These are phyloP conservation scores for Mrakia blollopis DNA, from an alignment of 768 basidiomycete species.

Conservation along the genomic window DNA sequence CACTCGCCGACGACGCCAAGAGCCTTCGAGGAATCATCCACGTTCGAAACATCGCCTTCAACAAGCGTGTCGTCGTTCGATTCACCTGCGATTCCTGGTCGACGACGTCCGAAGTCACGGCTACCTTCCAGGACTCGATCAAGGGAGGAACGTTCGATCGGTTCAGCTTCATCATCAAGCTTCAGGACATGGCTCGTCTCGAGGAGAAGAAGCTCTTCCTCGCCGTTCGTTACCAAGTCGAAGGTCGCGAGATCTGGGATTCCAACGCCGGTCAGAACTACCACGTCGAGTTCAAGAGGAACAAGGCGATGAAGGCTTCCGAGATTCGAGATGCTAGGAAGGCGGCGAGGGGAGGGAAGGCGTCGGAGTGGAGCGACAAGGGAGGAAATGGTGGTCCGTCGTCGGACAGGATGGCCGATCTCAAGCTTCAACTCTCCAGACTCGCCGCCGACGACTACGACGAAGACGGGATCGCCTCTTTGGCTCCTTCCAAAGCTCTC, in stretches of 20 bases:
- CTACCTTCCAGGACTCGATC: constrained; percentile 56
- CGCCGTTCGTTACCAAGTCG: constrained; percentile 61
- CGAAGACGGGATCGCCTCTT: constrained; percentile 3
- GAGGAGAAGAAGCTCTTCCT: constrained; percentile 79
- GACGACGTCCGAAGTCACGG: constrained; percentile 88
- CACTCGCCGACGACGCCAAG: constrained; percentile 47
- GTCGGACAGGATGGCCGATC: constrained; percentile 30
- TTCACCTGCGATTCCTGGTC: constrained; percentile 95
- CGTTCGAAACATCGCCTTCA: constrained; percentile 78
- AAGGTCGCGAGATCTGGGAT: constrained; percentile 83
- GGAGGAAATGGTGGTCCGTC: constrained; percentile 23
- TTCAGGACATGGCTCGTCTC: constrained; percentile 69
- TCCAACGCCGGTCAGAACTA: constrained; percentile 80
- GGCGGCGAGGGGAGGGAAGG: constrained; percentile 10
- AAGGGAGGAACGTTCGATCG: constrained; percentile 56
- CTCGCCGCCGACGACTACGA: constrained; percentile 24
- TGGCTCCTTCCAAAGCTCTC: constrained; percentile 20
- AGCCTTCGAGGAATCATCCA: constrained; percentile 65
- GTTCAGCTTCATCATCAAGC: constrained; percentile 66
- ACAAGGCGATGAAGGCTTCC: constrained; percentile 11
- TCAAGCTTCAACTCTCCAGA: constrained; percentile 26
- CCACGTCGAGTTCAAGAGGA: constrained; percentile 60
- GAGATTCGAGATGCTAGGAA: constrained; percentile 16
- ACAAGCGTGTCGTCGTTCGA: constrained; percentile 79
- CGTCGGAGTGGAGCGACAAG: constrained; percentile 28